Evolutionary conservation across 2,329 filamentous ascomycete species (phyloP).

Genomic region (Stemphylium lycopersici): DNA sequence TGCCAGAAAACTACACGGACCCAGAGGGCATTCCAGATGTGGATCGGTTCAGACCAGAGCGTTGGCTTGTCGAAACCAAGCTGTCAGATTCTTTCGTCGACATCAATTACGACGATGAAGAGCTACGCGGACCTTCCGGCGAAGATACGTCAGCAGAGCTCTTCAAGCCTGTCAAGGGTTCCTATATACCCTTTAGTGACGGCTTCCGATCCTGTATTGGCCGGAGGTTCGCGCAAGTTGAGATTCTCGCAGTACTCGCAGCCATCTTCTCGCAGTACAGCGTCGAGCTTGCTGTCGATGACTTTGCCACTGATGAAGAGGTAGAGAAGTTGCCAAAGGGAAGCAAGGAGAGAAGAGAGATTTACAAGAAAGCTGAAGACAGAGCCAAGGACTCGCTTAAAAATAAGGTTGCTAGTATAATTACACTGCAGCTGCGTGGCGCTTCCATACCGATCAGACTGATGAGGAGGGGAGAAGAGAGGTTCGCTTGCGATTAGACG

Average conservation of each 20-base stretch:
- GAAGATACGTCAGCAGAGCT: constrained; percentile 67
- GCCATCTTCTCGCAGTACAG: constrained; percentile 64
- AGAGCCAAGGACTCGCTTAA: constrained; percentile 60
- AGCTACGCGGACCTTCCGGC: constrained; percentile 65
- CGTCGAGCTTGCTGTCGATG: constrained; percentile 70
- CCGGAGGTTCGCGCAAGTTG: constrained; percentile 62
- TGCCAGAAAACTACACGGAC: constrained; percentile 34
- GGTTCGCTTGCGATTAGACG: constrained; percentile 58
- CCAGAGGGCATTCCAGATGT: constrained; percentile 57
- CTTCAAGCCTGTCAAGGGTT: constrained; percentile 57
- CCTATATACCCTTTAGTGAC: constrained; percentile 63
- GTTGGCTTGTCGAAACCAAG: constrained; percentile 64
- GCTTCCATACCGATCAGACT: constrained; percentile 69
- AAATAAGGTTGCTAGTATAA: constrained; percentile 63
- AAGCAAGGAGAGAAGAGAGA: constrained; percentile 57
- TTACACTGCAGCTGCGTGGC: constrained; percentile 73
- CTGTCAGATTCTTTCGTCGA: constrained; percentile 39
- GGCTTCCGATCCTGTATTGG: constrained; percentile 63
- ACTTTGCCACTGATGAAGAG: constrained; percentile 51
- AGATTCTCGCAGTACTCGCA: constrained; percentile 61
- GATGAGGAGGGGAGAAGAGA: constrained; percentile 72
- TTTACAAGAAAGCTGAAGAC: constrained; percentile 68
- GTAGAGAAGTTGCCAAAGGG: constrained; percentile 47
- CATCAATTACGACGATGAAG: constrained; percentile 55
- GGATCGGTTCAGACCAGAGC: constrained; percentile 72